These are phyloP conservation scores for Penicillium arizonense DNA, from an alignment of 495 filamentous ascomycete genomes.

Conservation along the genomic window DNA sequence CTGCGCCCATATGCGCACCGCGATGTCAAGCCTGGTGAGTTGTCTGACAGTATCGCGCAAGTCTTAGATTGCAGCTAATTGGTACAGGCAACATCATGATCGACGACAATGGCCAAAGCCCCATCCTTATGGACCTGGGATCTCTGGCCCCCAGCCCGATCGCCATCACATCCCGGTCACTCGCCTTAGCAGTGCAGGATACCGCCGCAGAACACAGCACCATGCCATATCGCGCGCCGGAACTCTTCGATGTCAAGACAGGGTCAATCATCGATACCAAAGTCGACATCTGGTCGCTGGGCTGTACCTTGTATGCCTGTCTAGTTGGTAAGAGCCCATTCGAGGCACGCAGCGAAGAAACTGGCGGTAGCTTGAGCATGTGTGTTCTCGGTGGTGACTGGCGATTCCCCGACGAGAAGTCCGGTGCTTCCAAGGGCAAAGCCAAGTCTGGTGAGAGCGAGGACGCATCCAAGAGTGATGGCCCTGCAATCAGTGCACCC, in stretches of 20 bases:
- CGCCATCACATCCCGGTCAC: constrained; percentile 87
- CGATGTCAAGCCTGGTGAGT: constrained; percentile 91
- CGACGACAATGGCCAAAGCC: constrained; percentile 75
- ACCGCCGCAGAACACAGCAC: constrained; percentile 93
- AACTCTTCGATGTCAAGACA: constrained; percentile 97
- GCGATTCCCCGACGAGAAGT: constrained; percentile 85
- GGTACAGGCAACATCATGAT: constrained; percentile 92
- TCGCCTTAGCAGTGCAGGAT: constrained; percentile 90
- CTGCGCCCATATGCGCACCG: constrained; percentile 86
- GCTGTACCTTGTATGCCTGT: constrained; percentile 94
- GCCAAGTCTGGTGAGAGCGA: constrained; percentile 35
- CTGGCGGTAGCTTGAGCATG: constrained; percentile 86
- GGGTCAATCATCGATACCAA: constrained; percentile 92
- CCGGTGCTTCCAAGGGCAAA: constrained; percentile 55
- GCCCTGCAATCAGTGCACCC: constrained; percentile 60
- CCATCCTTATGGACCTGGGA: constrained; percentile 98
- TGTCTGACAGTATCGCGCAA: no score
- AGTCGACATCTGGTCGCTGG: constrained; percentile 96
- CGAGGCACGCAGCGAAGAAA: constrained; percentile 92
- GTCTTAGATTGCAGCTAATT: constrained; percentile 9
- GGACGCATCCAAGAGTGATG: constrained; percentile 28
- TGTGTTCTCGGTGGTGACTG: constrained; percentile 91
- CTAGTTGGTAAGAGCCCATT: constrained; percentile 95
- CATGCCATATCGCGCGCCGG: constrained; percentile 97
- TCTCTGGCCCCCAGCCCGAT: constrained; percentile 86